Evolutionary conservation across 169 alveolate species (phyloP).

Genomic region (Besnoitia besnoiti): DNA sequence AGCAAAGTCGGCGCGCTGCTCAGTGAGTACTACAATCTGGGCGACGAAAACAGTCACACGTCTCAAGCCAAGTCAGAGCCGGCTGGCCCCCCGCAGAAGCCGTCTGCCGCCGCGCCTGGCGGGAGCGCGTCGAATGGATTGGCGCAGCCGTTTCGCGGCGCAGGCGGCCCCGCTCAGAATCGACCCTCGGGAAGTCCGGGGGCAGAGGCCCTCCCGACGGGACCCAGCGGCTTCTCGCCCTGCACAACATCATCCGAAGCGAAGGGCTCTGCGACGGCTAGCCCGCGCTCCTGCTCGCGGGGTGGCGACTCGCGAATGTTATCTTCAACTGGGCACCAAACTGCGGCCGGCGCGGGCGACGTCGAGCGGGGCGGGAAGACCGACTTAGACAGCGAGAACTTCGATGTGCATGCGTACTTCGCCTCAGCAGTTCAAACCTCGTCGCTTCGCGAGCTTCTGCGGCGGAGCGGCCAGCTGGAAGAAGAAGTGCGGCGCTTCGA

Average conservation of each 20-base stretch:
- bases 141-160: too few relatives aligned
- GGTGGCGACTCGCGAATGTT: too few relatives aligned
- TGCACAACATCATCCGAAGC: not conserved
- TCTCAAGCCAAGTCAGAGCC: too few relatives aligned
- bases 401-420: conserved; percentile 61
- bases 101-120: too few relatives aligned
- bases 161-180: too few relatives aligned
- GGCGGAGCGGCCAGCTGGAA: conserved; percentile 44
- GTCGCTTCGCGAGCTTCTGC: conserved; percentile 53
- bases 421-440: conserved; percentile 48
- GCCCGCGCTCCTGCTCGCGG: too few relatives aligned
- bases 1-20: conserved; percentile 29
- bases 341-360: not conserved
- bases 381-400: conserved; percentile 27
- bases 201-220: too few relatives aligned
- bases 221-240: not conserved
- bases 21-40: conserved; percentile 34
- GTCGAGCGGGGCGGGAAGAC: not conserved
- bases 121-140: too few relatives aligned
- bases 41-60: not conserved
- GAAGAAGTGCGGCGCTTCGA: conserved; percentile 78
- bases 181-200: too few relatives aligned
- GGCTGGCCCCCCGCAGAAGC: too few relatives aligned
- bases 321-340: too few relatives aligned
- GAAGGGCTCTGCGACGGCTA: not conserved